Evolutionary conservation across 768 basidiomycete genomes (phyloP).

Genomic region (Lactifluus rugatus): DNA sequence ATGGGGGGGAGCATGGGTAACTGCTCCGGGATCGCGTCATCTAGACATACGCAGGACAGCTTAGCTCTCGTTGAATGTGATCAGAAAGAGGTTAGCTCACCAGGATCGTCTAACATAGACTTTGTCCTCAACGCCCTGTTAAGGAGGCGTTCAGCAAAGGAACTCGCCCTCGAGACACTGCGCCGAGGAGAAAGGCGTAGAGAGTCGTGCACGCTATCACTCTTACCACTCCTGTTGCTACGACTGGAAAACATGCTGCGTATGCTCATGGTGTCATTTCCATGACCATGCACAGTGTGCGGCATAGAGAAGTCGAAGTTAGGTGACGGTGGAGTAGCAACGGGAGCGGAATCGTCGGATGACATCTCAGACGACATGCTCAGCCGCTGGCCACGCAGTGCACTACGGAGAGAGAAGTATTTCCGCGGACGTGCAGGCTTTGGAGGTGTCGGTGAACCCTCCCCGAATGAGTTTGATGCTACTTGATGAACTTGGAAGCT

Average conservation of each 20-base stretch:
- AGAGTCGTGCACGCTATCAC: slow-evolving; percentile 7
- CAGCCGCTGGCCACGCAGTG: slow-evolving; percentile 38
- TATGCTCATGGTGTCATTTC: slow-evolving; percentile 22
- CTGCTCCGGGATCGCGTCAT: slow-evolving; percentile 13
- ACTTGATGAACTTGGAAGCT: slow-evolving; percentile 19
- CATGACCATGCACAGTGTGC: slow-evolving; percentile 11
- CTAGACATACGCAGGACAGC: background rate
- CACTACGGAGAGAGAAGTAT: slow-evolving; percentile 32
- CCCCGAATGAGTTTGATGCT: slow-evolving; percentile 25
- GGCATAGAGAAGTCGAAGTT: slow-evolving; percentile 22
- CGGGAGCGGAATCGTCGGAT: slow-evolving; percentile 55
- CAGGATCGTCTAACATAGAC: slow-evolving; percentile 17
- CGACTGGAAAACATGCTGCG: slow-evolving; percentile 17
- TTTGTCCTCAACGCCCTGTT: slow-evolving; percentile 17
- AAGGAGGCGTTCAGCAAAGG: slow-evolving; percentile 18
- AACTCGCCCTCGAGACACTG: slow-evolving; percentile 18
- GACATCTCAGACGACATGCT: slow-evolving; percentile 57
- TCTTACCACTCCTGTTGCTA: slow-evolving; percentile 16
- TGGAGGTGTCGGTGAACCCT: slow-evolving; percentile 35
- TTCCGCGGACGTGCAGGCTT: slow-evolving; percentile 29
- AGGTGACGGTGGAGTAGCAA: slow-evolving; percentile 48
- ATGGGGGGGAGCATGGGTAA: slow-evolving; percentile 20
- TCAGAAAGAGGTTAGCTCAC: background rate
- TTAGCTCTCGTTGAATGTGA: background rate
- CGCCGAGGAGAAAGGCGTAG: slow-evolving; percentile 18